Evolutionary conservation across 2,329 filamentous ascomycete genomes (phyloP), one percentile per base, ranked within the genome.

Genomic region (Arthroderma sp.): DNA sequence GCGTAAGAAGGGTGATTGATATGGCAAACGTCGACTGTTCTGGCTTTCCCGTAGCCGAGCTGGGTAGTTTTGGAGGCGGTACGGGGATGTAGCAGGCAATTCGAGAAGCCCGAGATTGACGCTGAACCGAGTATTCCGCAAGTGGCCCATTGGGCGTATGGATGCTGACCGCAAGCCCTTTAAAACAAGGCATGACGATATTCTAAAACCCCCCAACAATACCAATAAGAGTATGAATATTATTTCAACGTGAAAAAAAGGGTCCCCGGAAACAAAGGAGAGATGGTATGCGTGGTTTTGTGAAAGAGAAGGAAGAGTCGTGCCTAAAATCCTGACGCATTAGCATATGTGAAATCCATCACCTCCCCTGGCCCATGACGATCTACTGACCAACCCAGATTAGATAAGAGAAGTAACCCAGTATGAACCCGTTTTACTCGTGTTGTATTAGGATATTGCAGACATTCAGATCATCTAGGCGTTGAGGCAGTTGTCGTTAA

Each of bases 11-110:
- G 2, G 93, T 97, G 68, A 98, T 97, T 55, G 91, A 97, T 67
- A 98, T 96, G 65, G 93, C 93, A 73, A 98, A 98, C 65, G 91
- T 93, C 60, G 93, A 90, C 65, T 94, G 87, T 75, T 97, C 90
- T 54, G 90, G 85, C 75, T 90, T 89, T 67, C 83, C 83, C 58
- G 81, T 80, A 60, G 83, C 77, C 38, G 81, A 76, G 67, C 84
- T 79, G 49, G 82, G 82, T 44, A 96, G 76, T 73, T 87, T 88
- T 43, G 91, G 86, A 61, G 91, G 87, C 37, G 93, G 91, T 5
- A 98, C 93, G 55, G 91, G 90, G 66, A 98, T 97, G 76, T 95
- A 98, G 66, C 88, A 90, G 70, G 90, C 95, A 75, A 98, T 96
- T 68, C 93, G 87, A 61, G 88, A 91, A 62, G 89, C 81, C 66